Percentiles rank a stretch among this genome's conserved stretches.
These are phyloP conservation scores for Citrus australasica DNA, from an alignment of 345 rosid genomes.

Conservation along the genomic window DNA sequence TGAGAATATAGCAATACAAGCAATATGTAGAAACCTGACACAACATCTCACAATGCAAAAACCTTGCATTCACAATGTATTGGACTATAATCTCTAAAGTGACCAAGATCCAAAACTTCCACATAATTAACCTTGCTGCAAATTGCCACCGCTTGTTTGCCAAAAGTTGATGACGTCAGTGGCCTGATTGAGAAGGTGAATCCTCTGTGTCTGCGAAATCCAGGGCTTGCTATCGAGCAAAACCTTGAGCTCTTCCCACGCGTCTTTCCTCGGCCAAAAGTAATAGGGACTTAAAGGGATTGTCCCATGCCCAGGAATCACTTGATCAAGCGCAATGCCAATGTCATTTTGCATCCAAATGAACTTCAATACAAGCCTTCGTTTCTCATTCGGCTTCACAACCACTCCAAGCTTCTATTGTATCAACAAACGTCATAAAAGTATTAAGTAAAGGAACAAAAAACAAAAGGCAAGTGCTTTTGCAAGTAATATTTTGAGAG, in stretches of 20 bases:
- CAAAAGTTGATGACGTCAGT: constrained; percentile 79
- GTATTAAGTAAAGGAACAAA: too few relatives aligned
- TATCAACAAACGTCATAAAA: not conserved
- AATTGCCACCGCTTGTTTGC: constrained; percentile 56
- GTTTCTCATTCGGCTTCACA: constrained; percentile 77
- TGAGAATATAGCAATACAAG: not conserved
- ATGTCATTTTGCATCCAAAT: constrained; percentile 86
- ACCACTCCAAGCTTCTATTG: constrained; percentile 62
- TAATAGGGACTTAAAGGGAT: constrained; percentile 80
- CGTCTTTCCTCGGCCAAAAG: constrained; percentile 89
- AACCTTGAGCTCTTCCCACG: constrained; percentile 81
- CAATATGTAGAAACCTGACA: not conserved
- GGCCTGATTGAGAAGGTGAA: constrained; percentile 80
- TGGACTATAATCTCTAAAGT: not conserved
- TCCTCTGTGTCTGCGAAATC: constrained; percentile 71
- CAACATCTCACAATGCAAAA: not conserved
- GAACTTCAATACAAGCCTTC: constrained; percentile 75
- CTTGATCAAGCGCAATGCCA: constrained; percentile 74
- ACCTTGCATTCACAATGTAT: not conserved
- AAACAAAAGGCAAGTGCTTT: not conserved
- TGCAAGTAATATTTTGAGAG: not conserved
- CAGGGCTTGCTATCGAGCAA: constrained; percentile 78
- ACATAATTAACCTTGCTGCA: constrained; percentile 11
- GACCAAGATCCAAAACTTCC: not conserved
- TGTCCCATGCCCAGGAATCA: constrained; percentile 68